Conservation (phyloP, 495 filamentous ascomycete species). For the Tuber microsphaerosporum region DNA sequence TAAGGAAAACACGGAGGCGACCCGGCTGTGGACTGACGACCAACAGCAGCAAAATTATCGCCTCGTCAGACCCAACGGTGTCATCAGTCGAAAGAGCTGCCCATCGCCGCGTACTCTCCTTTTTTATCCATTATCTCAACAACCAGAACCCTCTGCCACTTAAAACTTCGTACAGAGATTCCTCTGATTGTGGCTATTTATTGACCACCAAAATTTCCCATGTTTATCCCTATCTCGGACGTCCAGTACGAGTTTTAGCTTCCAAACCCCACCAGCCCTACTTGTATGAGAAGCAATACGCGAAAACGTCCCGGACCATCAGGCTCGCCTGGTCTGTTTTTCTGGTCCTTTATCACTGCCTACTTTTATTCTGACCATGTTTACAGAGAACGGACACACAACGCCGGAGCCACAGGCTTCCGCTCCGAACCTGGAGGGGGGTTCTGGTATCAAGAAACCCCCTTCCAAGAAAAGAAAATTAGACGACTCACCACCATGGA, state of each 20-base stretch:
- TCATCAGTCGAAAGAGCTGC: constrained; percentile 26
- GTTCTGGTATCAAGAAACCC: constrained; percentile 45
- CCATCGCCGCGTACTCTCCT: constrained; percentile 19
- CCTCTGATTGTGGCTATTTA: constrained; percentile 21
- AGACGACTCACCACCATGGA: constrained; percentile 82
- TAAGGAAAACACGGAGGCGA: constrained; percentile 13
- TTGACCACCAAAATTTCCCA: constrained; percentile 35
- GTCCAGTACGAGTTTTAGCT: constrained; percentile 39
- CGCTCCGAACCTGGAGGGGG: constrained; percentile 8
- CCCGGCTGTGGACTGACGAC: constrained; percentile 1
- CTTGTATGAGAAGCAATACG: constrained; percentile 40
- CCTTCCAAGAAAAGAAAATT: constrained; percentile 61
- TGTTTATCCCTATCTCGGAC: constrained; percentile 32
- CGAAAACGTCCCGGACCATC: constrained; percentile 40
- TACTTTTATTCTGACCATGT: constrained; percentile 16
- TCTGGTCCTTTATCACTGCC: constrained; percentile 8
- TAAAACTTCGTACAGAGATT: constrained; percentile 27
- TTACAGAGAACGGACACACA: constrained; percentile 24
- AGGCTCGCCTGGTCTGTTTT: constrained; percentile 27
- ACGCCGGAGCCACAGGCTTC: constrained; percentile 22
- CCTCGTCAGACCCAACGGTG: constrained; percentile 23
- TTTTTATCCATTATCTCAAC: constrained; percentile 28
- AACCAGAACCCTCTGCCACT: constrained; percentile 19
- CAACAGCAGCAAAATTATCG: constrained; percentile 25
- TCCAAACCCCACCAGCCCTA: constrained; percentile 12